Evolutionary conservation across 352 stramenopile genomes (phyloP), one percentile per base, ranked within the genome.

Genomic region (Globisporangium nagaii): DNA sequence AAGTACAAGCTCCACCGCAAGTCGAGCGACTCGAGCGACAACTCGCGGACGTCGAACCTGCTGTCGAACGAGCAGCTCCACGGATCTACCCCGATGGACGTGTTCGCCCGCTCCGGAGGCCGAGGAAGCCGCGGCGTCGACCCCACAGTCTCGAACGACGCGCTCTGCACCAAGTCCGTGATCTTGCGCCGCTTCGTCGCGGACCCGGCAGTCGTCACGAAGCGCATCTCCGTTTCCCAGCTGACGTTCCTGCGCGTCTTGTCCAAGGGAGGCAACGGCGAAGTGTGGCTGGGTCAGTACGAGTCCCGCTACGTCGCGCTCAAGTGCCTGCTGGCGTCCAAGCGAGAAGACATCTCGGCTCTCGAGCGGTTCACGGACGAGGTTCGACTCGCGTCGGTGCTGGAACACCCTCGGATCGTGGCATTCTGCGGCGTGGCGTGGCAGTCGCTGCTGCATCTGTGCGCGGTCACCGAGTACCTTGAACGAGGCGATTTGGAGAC

Each of bases 331-430:
- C 62, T 90, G 63, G 75, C 76, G 31, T 65, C 73, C 19, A 88
- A 86, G 55, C 73, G 75, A 24, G 70, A 82, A 41, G 73, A 88
- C 15, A 66, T 80, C 15, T 65, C 68, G 24, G 64, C 71, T 8
- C 72, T 90, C 32, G 82, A 93, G 62, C 73, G 79, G 49, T 95
- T 95, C 47, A 70, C 73, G 0, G 81, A 92, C 53, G 86, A 95
- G 62, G 86, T 95, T 34, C 70, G 84, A 4, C 75, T 95, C 52
- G 79, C 87, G 1, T 87, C 81, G 1, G 60, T 84, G 31, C 66
- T 94, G 35, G 68, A 90, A 28, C 84, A 95, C 52, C 81, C 86
- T 15, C 69, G 80, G 10, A 95, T 95, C 50, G 83, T 95, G 12
- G 65, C 70, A 3, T 93, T 95, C 59, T 81, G 79, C 28, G 86